Conservation (phyloP, 805 yeast genomes). For the Zygosaccharomyces lentus region DNA sequence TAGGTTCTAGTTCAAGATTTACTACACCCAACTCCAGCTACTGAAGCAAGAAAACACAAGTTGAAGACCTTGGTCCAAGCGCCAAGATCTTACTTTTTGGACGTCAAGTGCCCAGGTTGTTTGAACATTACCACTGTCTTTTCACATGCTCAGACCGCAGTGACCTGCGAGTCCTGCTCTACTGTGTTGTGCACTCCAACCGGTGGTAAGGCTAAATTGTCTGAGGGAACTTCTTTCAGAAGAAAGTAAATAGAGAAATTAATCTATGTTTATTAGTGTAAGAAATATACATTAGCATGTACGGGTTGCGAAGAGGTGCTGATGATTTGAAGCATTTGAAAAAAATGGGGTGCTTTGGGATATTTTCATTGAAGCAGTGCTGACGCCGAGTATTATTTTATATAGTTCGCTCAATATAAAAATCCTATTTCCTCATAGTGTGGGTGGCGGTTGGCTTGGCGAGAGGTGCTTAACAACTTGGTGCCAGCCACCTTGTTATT, state of each 20-base stretch:
- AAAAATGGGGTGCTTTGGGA: no score
- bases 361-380: no score
- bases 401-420: no score
- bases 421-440: no score
- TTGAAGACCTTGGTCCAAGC: constrained; percentile 94
- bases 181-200: constrained; percentile 98
- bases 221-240: constrained; percentile 99
- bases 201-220: constrained; percentile 99
- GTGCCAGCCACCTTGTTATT: no score
- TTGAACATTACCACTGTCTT: constrained; percentile 97
- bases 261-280: constrained; percentile 7
- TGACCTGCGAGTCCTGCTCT: constrained; percentile 97
- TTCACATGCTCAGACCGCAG: constrained; percentile 99
- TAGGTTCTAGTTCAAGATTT: constrained; percentile 98
- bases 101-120: constrained; percentile 99
- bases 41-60: constrained; percentile 97
- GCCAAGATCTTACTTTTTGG: constrained; percentile 99
- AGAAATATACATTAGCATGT: constrained; percentile 7
- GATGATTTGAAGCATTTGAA: not conserved
- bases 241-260: constrained; percentile 63
- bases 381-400: no score
- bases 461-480: no score
- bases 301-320: not conserved
- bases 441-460: no score
- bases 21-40: constrained; percentile 94